Base-by-base conservation (phyloP, 441 rosid genomes). In the Pelargonium australe region DNA sequence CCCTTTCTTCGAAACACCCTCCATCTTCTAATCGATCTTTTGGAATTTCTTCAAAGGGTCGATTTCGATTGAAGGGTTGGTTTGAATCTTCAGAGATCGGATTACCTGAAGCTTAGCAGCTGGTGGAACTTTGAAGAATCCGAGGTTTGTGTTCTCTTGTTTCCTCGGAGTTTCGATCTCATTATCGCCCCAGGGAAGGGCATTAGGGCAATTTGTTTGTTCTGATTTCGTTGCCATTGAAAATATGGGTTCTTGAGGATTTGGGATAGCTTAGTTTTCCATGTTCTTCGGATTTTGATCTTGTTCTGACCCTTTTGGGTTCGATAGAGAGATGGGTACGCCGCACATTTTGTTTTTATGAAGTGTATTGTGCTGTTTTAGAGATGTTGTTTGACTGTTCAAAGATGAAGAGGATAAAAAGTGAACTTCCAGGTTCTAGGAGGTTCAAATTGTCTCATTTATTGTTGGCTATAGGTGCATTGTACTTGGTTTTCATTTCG, bases 391-490 rank as follows among this genome's bases (percentile, higher is more conserved):
- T 72, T 73, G 73, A 65, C 23, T 31, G 7, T 66, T 68, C 58
- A 45, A 70, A 68, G 76, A 91, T 91, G 98, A 91, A 87, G 85
- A 86, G 95, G 79, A 77, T 84, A 63, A 94, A 87, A 79, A 68
- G 67, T 47, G 97, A 91, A 64, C 68, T 88, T 72, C 71, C 81
- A 53, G 77, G 75, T 68, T 73, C 70, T 66, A 86, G 90, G 84
- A 86, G 88, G 84, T 87, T 76, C 84, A 94, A 79, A 77, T 71
- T 87, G 83, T 87, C 97, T 44, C 97, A 91, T 84, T 72, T 89
- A 12, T 74, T 89, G 75, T 69, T 91, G 73, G 89, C 77, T 61
- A 8, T 90, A 53, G 92, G 83, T 41, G 83, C 83, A 53, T 73
- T 88, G 58, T 94, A 91, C 84, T 80, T 94, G 77, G 71, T 89